Evolutionary conservation across 2,329 filamentous ascomycete species (phyloP).

Genomic region (Sclerotinia trifoliorum): DNA sequence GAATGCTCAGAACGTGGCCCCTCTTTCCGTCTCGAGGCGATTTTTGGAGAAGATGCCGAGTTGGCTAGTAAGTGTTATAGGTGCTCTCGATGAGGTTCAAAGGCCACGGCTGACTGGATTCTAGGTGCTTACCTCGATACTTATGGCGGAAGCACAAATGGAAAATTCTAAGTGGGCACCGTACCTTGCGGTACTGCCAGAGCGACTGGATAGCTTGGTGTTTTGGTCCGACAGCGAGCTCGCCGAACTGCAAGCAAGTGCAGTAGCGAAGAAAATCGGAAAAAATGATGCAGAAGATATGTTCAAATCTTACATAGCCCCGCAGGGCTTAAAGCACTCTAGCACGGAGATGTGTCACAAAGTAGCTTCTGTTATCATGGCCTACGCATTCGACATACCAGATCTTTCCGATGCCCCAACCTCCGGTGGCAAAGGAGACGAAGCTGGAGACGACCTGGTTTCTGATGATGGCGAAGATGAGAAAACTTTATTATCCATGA

Average conservation of each 20-base stretch:
- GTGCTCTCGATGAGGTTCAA: conserved; percentile 21
- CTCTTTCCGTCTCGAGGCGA: conserved; percentile 45
- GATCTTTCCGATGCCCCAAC: conserved; percentile 34
- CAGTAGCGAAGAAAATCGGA: conserved; percentile 64
- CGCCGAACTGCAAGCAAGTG: conserved; percentile 60
- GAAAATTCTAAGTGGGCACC: conserved; percentile 44
- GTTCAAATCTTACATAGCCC: conserved; percentile 54
- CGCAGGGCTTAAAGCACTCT: conserved; percentile 49
- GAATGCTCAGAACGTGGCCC: conserved; percentile 53
- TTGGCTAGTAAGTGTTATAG: conserved; percentile 44
- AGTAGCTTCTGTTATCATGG: conserved; percentile 69
- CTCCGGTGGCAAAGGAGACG: conserved; percentile 49
- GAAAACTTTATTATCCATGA: conserved; percentile 58
- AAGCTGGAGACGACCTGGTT: conserved; percentile 48
- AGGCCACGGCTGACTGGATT: conserved; percentile 5
- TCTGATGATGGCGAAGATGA: conserved; percentile 49
- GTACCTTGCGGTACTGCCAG: conserved; percentile 62
- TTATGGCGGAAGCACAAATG: conserved; percentile 32
- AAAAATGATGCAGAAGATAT: conserved; percentile 56
- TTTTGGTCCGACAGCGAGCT: conserved; percentile 65
- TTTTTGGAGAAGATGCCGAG: conserved; percentile 40
- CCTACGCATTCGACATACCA: conserved; percentile 67
- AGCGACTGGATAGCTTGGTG: conserved; percentile 64
- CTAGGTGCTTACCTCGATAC: conserved; percentile 26
- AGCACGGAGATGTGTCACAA: conserved; percentile 53